Evolutionary conservation across 2,329 filamentous ascomycete genomes (phyloP), one percentile per base, ranked within the genome.

Genomic region (Neofusicoccum sp.): DNA sequence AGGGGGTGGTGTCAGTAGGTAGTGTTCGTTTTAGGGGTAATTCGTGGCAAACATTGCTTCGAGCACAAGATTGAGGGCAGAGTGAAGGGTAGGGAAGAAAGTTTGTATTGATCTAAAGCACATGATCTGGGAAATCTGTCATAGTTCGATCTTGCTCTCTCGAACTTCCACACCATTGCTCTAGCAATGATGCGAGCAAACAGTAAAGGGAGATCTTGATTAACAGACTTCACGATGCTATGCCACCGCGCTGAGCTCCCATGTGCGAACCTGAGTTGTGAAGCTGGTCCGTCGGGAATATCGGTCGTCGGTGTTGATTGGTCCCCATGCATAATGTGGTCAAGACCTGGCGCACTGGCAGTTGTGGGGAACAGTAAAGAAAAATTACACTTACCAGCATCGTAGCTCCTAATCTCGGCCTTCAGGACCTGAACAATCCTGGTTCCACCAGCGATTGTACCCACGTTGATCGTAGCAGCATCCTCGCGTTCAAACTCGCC

Each of bases 401-500:
- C 93, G 68, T 97, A 99, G 63, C 89, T 93, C 62, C 93, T 85
- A 26, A 98, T 86, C 70, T 98, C 93, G 1, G 87, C 91, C 65
- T 88, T 89, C 58, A 96, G 81, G 2, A 96, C 88, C 70, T 98
- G 95, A 14, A 98, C 88, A 34, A 98, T 87, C 62, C 91, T 86
- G 70, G 85, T 90, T 63, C 90, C 86, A 56, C 85, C 85, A n/a
- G 89, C 89, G 74, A 99, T 85, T 0, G 89, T 89, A 14, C 90
- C 91, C 16, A 95, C 89, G 66, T 96, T 89, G 48, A 98, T 82
- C 0, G 95, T 97, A 33, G 88, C 85, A 28, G 93, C 95, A 64
- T 93, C 91, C 47, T 91, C 90, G 3, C 89, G 87, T 63, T 99
- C 96, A 71, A 98, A 97, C 69, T 99, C 95, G 0, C 92, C 91